Evolutionary conservation across 2,329 filamentous ascomycete species (phyloP), one percentile per base, ranked within the genome.

Genomic region (Canariomyces notabilis): DNA sequence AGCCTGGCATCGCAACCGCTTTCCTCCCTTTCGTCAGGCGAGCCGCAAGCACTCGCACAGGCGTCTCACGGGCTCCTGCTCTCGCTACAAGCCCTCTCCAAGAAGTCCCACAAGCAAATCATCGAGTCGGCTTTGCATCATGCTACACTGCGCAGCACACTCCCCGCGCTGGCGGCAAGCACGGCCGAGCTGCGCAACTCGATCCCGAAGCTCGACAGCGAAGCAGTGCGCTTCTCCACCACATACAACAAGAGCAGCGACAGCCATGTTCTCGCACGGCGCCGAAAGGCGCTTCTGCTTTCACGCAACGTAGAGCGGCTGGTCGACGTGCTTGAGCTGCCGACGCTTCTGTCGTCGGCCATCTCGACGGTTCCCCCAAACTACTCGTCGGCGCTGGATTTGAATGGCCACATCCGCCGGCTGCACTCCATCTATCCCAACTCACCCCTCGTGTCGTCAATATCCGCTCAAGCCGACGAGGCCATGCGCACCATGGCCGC

Each of bases 381-480:
- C 56, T 95, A 96, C 70, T 84, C 89, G 2, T 87, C 89, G 0
- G 90, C 90, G 0, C 74, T 98, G 26, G 93, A 98, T 64, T 75
- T 98, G 2, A 86, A 95, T 61, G 85, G 87, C n/a, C 93, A 97
- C 63, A 93, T 96, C 61, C 87, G 88, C 57, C 81, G 93, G 6
- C 74, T 98, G 5, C 82, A 89, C 50, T 80, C 82, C 0, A 72
- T 97, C 21, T 95, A 96, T 62, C 86, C 90, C 0, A 74, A 83
- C 42, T 95, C 89, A 0, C 71, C 78, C 0, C 72, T 97, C 35
- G 77, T 97, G 20, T 74, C 74, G 15, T 83, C 85, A 19, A 83
- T 97, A 16, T 75, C 82, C 8, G 63, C 69, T 2, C 88, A 96
- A 63, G 87, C 91, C 8, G 89, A 95, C 57, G 81, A 82, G 43